Conservation (phyloP, 2,329 filamentous ascomycete species). For the Xylariaceae sp. region DNA sequence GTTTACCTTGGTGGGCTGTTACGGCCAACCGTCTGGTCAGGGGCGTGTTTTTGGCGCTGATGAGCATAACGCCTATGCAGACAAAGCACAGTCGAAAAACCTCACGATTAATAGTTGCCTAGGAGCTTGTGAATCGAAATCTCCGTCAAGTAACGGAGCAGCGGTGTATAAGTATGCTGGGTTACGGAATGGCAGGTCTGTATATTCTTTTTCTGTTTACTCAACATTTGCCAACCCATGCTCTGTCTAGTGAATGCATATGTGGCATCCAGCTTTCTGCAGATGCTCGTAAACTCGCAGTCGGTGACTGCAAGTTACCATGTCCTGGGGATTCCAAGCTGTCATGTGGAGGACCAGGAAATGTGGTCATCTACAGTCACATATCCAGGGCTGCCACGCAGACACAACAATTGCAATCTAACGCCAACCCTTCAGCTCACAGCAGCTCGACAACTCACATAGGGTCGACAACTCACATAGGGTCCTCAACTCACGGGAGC, state of each 20-base stretch:
- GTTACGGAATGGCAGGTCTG: constrained; percentile 27
- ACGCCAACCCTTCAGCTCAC: neutral
- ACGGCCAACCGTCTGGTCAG: constrained; percentile 16
- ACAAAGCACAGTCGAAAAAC: constrained; percentile 15
- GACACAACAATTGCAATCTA: neutral
- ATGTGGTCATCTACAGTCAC: constrained; percentile 24
- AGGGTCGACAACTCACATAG: neutral
- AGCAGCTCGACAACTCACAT: neutral
- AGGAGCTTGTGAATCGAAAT: constrained; percentile 19
- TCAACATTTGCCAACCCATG: neutral
- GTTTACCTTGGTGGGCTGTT: constrained; percentile 27
- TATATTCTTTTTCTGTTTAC: neutral
- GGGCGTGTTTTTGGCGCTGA: constrained; percentile 23
- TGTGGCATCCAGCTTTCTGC: constrained; percentile 22
- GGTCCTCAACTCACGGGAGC: neutral
- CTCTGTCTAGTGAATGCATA: constrained; percentile 22
- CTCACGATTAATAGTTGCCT: constrained; percentile 25
- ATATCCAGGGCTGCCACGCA: neutral
- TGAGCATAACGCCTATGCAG: constrained; percentile 14
- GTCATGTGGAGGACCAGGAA: constrained; percentile 24
- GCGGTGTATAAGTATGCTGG: constrained; percentile 22
- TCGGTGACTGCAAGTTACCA: constrained; percentile 23
- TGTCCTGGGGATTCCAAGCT: constrained; percentile 23
- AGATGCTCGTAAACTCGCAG: constrained; percentile 17
- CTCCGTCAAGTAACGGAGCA: constrained; percentile 2